These are phyloP conservation scores for Wickerhamomyces silvicola DNA, from an alignment of 805 yeast genomes.

Conservation along the genomic window DNA sequence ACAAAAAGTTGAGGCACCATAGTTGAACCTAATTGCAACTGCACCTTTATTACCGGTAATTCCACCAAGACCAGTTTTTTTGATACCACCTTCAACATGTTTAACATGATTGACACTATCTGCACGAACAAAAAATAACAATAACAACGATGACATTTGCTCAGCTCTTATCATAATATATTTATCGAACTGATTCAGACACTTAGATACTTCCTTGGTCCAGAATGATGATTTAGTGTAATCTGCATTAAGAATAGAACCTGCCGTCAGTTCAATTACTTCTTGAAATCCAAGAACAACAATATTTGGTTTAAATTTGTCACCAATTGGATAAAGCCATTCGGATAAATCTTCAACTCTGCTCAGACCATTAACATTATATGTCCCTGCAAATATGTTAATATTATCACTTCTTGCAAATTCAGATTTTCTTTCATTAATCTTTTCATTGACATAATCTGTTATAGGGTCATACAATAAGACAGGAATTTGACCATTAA, in stretches of 20 bases:
- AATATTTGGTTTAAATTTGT: conserved; percentile 58
- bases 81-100: conserved; percentile 88
- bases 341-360: conserved; percentile 48
- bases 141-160: conserved; percentile 62
- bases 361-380: conserved; percentile 74
- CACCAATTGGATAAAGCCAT: conserved; percentile 81
- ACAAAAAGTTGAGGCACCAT: conserved; percentile 74
- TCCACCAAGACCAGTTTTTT: conserved; percentile 94
- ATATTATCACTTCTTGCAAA: conserved; percentile 60
- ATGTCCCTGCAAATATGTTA: conserved; percentile 74
- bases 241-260: conserved; percentile 83
- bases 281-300: conserved; percentile 93
- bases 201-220: conserved; percentile 61
- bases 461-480: conserved; percentile 79
- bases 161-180: conserved; percentile 69
- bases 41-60: conserved; percentile 97
- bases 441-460: conserved; percentile 70
- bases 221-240: conserved; percentile 70
- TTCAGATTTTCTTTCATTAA: conserved; percentile 31
- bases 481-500: conserved; percentile 66
- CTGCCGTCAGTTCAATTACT: conserved; percentile 86
- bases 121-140: conserved; percentile 56
- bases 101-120: conserved; percentile 47
- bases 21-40: conserved; percentile 83
- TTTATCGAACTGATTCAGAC: conserved; percentile 51